A percentile compares a stretch with the other conserved stretches of the same genome.
Conservation (phyloP, 2,329 filamentous ascomycete species). For the Talaromyces rugulosus region DNA sequence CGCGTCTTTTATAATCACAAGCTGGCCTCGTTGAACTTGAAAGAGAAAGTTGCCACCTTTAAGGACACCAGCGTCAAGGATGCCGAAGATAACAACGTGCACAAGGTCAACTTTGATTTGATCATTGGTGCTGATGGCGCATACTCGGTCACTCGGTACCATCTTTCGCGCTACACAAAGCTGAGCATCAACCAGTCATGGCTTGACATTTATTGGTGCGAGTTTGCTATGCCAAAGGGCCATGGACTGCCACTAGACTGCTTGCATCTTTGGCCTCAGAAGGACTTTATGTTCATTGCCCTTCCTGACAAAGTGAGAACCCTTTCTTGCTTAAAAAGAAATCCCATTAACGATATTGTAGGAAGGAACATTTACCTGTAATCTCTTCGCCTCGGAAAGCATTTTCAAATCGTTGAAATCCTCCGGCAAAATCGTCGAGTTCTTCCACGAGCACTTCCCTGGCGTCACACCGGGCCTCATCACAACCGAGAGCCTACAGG, state of each 20-base stretch:
- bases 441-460: neutral
- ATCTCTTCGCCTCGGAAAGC: neutral
- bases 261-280: neutral
- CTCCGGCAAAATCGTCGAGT: neutral
- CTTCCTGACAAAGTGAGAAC: neutral
- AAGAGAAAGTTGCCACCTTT: neutral
- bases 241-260: neutral
- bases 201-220: neutral
- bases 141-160: neutral
- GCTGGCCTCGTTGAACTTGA: neutral
- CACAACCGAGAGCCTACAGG: neutral
- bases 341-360: neutral
- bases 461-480: neutral
- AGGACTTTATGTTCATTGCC: neutral
- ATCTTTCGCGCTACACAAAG: neutral
- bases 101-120: neutral
- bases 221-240: neutral
- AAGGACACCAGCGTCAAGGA: neutral
- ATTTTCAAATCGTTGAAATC: neutral
- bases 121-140: neutral
- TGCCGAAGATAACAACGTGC: neutral
- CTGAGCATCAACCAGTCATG: neutral
- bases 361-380: neutral
- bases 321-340: neutral
- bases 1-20: neutral